Evolutionary conservation across 257 asterid genomes (phyloP), one percentile per base, ranked within the genome.

Genomic region (Fraxinus excelsior): DNA sequence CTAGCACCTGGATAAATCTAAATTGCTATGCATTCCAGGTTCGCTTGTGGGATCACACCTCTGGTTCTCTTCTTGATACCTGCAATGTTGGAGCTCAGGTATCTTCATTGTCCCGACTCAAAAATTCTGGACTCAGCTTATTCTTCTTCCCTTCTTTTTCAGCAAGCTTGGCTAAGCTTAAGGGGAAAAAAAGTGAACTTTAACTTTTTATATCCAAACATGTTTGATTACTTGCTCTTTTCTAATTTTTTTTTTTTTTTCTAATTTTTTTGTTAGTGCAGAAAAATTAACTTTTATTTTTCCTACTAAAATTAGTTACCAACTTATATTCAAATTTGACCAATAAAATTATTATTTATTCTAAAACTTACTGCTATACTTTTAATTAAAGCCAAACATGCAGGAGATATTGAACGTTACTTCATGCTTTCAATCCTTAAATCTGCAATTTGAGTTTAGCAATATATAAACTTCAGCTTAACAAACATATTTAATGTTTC

Each of bases 41-140:
- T 76, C 97, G 98, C 28, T 80, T 96, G 74, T 96, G 99, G 98
- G 96, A 96, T 73, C 87, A 82, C 83, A 72, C 86, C 70, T 83
- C 88, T 79, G 98, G 99, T 70, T 82, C 88, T 86, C 94, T 96
- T 83, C 94, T 96, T 67, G 97, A 93, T 82, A 90, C 94, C n/a
- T 91, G 93, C 75, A 83, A 80, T 76, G 88, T 90, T 74, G 91
- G 94, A 71, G 81, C 85, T 62, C 77, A 88, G 91, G 98, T 91
- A 88, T 70, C 85, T 76, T 72, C 62, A 34, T 68, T 66, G 72
- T 75, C 13, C 46, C 1, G 14, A 40, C 14, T 40, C 14, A 40
- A 40, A 9, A 1, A 9, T 40, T 74, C 44, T 78, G 23, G 42
- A 82, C 28, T 66, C 34, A 60, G 75, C 78, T 51, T 74, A 74